A percentile compares a stretch with the other conserved stretches of the same genome.
Conservation (phyloP, 192 early-diverging fungal genomes). For the Backusella liffmaniae region DNA sequence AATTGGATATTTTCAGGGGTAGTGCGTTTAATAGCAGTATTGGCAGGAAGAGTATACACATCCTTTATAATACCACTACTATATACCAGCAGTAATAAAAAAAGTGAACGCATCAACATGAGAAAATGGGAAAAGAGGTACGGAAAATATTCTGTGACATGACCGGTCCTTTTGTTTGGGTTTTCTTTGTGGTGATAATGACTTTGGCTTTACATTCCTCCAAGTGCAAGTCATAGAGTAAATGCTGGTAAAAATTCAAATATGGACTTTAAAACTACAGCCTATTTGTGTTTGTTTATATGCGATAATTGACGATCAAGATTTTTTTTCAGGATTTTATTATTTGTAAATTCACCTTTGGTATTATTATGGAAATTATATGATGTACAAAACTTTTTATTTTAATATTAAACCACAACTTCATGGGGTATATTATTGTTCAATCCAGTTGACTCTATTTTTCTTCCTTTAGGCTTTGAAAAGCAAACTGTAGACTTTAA, state of each 20-base stretch:
- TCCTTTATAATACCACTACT: background rate
- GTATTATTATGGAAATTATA: background rate
- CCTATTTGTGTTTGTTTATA: background rate
- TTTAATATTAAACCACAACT: background rate
- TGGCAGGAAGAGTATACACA: background rate
- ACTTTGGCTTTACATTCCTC: background rate
- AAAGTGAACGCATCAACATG: background rate
- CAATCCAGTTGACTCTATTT: slow-evolving; percentile 5
- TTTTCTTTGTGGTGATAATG: background rate
- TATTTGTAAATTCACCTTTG: background rate
- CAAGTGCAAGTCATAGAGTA: background rate
- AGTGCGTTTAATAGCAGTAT: background rate
- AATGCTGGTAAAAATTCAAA: background rate
- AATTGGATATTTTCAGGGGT: background rate
- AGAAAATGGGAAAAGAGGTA: background rate
- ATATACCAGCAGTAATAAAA: background rate
- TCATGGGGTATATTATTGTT: background rate
- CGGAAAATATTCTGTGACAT: background rate
- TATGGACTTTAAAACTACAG: background rate
- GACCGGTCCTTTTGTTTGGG: background rate
- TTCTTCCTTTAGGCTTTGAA: background rate
- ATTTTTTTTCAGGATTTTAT: background rate
- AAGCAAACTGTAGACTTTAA: background rate
- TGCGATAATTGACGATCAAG: background rate
- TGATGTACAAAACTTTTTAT: background rate